Conservation (phyloP, 768 basidiomycete genomes). For the Lyophyllum shimeji region DNA sequence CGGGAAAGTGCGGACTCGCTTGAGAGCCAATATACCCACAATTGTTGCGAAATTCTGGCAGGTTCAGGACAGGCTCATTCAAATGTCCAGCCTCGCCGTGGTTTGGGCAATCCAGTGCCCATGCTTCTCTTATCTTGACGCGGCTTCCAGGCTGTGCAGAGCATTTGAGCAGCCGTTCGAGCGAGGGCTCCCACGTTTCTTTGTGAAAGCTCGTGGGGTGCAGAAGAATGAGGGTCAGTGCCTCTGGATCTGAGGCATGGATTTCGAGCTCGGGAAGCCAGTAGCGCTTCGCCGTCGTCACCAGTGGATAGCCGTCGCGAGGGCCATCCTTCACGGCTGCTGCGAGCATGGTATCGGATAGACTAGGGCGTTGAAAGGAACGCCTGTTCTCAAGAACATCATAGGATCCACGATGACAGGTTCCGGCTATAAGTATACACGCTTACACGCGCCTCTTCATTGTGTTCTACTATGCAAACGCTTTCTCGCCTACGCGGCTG, state of each 20-base stretch:
- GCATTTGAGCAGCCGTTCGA: slow-evolving; percentile 46
- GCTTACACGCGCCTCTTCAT: slow-evolving; percentile 4
- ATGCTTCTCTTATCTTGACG: slow-evolving; percentile 54
- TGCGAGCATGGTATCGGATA: slow-evolving; percentile 12
- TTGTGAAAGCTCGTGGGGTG: slow-evolving; percentile 77
- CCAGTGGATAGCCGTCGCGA: slow-evolving; percentile 42
- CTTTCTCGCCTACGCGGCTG: too few species aligned
- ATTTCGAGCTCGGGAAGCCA: slow-evolving; percentile 41
- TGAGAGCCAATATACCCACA: slow-evolving; percentile 34
- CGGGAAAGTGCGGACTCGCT: neutral
- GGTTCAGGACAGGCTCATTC: slow-evolving; percentile 48
- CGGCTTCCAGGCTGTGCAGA: slow-evolving; percentile 17
- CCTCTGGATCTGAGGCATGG: slow-evolving; percentile 36
- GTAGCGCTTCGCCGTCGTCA: slow-evolving; percentile 58
- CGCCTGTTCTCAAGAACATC: slow-evolving; percentile 11
- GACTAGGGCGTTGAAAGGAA: neutral
- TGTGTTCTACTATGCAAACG: too few species aligned
- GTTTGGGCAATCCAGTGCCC: slow-evolving; percentile 73
- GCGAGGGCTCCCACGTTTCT: slow-evolving; percentile 68
- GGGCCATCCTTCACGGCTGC: slow-evolving; percentile 35
- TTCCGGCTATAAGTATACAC: slow-evolving; percentile 4
- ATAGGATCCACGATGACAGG: slow-evolving; percentile 5
- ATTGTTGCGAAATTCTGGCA: slow-evolving; percentile 40
- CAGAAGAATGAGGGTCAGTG: slow-evolving; percentile 57
- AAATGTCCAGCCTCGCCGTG: slow-evolving; percentile 61